A percentile compares a stretch with the other conserved stretches of the same genome.
phyloP scores from a whole-genome alignment of 106 monocot genomes.

The Hemerocallis citrina region DNA sequence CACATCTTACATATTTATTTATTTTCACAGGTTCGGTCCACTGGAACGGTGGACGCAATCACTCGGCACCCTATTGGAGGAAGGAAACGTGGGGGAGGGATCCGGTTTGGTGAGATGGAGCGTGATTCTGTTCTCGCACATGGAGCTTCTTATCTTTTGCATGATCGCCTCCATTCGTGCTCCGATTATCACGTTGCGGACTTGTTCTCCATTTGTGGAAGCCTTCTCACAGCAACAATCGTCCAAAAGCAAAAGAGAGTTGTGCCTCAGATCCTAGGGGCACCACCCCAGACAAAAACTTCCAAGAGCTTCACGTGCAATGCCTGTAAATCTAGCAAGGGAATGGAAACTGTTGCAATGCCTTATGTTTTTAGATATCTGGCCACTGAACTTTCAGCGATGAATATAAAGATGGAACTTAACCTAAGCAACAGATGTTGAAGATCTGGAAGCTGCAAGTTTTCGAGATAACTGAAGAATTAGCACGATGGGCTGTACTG shows the following conservation, averaged over 20 bases:
- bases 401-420: conserved; percentile 88
- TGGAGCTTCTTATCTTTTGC: conserved; percentile 83
- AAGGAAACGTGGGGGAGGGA: conserved; percentile 89
- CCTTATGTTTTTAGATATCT: conserved; percentile 89
- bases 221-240: conserved; percentile 58
- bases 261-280: conserved; percentile 35
- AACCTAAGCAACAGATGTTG: conserved; percentile 38
- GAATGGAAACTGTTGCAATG: conserved; percentile 98
- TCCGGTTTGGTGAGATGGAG: conserved; percentile 99
- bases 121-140: conserved; percentile 91
- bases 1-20: neutral
- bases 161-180: conserved; percentile 85
- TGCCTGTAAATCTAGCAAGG: conserved; percentile 63
- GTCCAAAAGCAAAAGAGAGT: conserved; percentile 43
- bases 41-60: conserved; percentile 68
- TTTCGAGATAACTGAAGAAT: too few species aligned
- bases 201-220: conserved; percentile 81
- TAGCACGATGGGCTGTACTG: too few species aligned
- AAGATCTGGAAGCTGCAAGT: too few species aligned
- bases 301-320: conserved; percentile 44
- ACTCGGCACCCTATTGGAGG: conserved; percentile 89
- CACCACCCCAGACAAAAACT: conserved; percentile 44
- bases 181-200: conserved; percentile 95
- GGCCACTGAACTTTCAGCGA: conserved; percentile 79
- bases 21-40: conserved; percentile 74